Evolutionary conservation across 495 filamentous ascomycete species (phyloP), one percentile per base, ranked within the genome.

Genomic region (Podospora conica): DNA sequence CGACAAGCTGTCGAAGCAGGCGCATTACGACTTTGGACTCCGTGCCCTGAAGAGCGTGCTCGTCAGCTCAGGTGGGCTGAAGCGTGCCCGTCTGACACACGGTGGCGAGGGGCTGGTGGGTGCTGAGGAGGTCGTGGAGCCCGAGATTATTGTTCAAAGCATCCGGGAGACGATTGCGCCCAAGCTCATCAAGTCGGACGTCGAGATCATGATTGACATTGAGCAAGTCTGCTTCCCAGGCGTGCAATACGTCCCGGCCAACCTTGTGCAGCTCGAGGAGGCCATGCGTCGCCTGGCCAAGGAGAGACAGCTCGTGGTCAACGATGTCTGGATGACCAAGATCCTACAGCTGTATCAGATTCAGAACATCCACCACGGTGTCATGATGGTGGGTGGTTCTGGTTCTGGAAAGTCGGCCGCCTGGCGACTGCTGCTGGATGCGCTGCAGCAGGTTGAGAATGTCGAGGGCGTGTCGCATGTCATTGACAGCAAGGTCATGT

Each of bases 401-500:
- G 95, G 95, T 11, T 88, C 94, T 33, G 95, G 95, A 68, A 99
- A 99, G 79, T 97, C 95, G 61, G 86, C 89, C 6, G 89, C 93
- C 21, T 99, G 96, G 95, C 92, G 91, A 73, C 87, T 96, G 20
- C 84, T 99, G n/a, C 84, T 99, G 11, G 90, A 94, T 72, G 96
- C 95, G 10, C 80, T 99, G 68, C 94, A 97, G 73, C 86, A 89
- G 59, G 88, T 95, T 27, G 94, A 99, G 75, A 88, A 88, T 21
- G 84, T 95, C 27, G 95, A 99, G 78, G 93, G 96, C 40, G 91
- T 98, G 31, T 96, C 87, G 70, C 96, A 99, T 71, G 91, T 98
- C 69, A 99, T 99, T 68, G 95, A 99, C 76, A 94, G 94, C 23
- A 99, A 99, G 79, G 96, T 99, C 74, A 99, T 99, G 96, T 96